These are phyloP conservation scores for Westerdykella ornata DNA, from an alignment of 2,329 filamentous ascomycete species.

Conservation along the genomic window DNA sequence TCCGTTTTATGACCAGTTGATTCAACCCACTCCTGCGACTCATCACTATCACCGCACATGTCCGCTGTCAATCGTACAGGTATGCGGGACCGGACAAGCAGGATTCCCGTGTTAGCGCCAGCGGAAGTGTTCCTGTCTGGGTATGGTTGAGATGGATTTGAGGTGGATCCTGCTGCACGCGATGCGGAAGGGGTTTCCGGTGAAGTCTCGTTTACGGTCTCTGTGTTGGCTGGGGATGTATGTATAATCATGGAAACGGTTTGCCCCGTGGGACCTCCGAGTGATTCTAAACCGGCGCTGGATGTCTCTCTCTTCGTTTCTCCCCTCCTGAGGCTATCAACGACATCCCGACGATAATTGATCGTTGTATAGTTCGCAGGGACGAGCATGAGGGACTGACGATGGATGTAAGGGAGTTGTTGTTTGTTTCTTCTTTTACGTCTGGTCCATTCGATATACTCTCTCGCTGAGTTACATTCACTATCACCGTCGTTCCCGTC, in stretches of 20 bases:
- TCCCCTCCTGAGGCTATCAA: conserved; percentile 11
- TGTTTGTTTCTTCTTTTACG: conserved; percentile 4
- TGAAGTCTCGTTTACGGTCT: not conserved
- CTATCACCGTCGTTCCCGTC: not conserved
- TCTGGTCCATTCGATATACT: not conserved
- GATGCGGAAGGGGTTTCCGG: not conserved
- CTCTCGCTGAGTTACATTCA: not conserved
- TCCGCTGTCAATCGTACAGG: conserved; percentile 17
- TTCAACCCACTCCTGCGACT: conserved; percentile 11
- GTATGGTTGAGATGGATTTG: not conserved
- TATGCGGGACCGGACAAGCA: conserved; percentile 8
- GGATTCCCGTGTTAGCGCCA: conserved; percentile 7
- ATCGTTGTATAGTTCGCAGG: conserved; percentile 3
- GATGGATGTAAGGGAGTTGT: conserved; percentile 3
- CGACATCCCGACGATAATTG: conserved; percentile 3
- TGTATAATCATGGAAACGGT: not conserved
- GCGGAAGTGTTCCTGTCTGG: not conserved
- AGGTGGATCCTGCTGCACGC: not conserved
- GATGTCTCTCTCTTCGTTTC: conserved; percentile 1
- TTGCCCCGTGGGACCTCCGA: not conserved
- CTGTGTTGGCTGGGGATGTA: not conserved
- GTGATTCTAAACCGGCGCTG: not conserved
- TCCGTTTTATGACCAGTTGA: conserved; percentile 5
- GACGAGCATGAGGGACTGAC: conserved; percentile 1
- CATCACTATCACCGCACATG: conserved; percentile 15